Conservation (phyloP, 2,329 filamentous ascomycete species). For the Cladophialophora chaetospira region DNA sequence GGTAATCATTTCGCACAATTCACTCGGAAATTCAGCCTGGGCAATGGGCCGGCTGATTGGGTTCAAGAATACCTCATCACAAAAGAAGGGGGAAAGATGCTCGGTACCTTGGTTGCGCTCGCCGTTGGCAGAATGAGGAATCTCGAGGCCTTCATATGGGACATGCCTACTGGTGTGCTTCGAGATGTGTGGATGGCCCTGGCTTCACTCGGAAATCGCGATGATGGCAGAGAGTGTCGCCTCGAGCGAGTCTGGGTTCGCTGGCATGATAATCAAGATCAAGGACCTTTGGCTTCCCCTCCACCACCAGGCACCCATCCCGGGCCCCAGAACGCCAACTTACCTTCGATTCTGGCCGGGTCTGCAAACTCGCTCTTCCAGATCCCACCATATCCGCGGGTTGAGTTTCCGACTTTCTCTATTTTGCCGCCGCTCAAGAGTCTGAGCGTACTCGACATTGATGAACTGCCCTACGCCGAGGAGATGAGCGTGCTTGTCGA, state of each 20-base stretch:
- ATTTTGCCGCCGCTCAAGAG: conserved; percentile 73
- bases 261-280: conserved; percentile 74
- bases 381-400: conserved; percentile 53
- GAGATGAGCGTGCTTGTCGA: conserved; percentile 79
- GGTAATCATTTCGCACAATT: conserved; percentile 78
- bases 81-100: conserved; percentile 84
- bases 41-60: conserved; percentile 78
- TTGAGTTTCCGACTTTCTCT: conserved; percentile 80
- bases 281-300: conserved; percentile 43
- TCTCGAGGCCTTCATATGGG: conserved; percentile 81
- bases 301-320: conserved; percentile 29
- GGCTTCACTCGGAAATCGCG: conserved; percentile 66
- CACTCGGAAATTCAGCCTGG: conserved; percentile 78
- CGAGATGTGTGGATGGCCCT: conserved; percentile 80
- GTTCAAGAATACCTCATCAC: conserved; percentile 79
- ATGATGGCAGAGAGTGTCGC: conserved; percentile 63
- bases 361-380: conserved; percentile 29
- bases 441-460: conserved; percentile 76
- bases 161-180: conserved; percentile 83
- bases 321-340: conserved; percentile 21
- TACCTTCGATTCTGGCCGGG: conserved; percentile 30
- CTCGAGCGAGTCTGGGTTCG: conserved; percentile 76
- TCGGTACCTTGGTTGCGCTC: conserved; percentile 78
- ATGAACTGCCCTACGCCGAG: conserved; percentile 78
- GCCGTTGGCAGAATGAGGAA: conserved; percentile 80